Base-by-base conservation (phyloP, 192 early-diverging fungal genomes). In the Helicostylum pulchrum region DNA sequence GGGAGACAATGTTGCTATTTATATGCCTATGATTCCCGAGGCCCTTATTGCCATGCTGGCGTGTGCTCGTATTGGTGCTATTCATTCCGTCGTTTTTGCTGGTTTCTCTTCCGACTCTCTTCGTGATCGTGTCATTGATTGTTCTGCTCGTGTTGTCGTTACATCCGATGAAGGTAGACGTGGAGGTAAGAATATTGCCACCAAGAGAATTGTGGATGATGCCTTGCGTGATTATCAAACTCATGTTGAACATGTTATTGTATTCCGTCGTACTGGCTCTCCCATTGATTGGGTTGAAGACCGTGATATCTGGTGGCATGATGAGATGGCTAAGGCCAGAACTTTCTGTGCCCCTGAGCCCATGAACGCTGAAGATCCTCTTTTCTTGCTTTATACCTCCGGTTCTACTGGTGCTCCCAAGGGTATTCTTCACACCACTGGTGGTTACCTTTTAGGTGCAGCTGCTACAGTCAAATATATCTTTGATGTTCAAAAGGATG, bases 1-100 rank as follows among this genome's bases (percentile, higher is more conserved):
- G 83, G 95, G 95, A 53, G 93, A 98, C 74, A 90, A 85, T 10
- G 94, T 98, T 26, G 93, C 91, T 44, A 94, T 98, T 72, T 98
- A 98, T 79, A 92, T 98, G 91, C 96, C 94, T 48, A 95, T 95
- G 92, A 85, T 94, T 30, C 96, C 96, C 47, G 94, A 96, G 76
- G 94, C 96, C 19, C 83, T 88, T 8, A 80, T 92, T 43, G 85
- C 94, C 11, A 92, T 98, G 85, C 82, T 98, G 23, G 96, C 96
- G 42, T 96, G 94, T 71, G 93, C 96, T 12, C 81, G 94, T 34
- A 87, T 98, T 43, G 94, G 95, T 54, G 85, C 90, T n/a, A 78
- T 96, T 21, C 95, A 98, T 82, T 88, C 88, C n/a, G 96, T 98
- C 26, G 89, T 98, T 60, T 98, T 98, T 85, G 96, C 96, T 11